Conservation (phyloP, 2,329 filamentous ascomycete species). For the Rutstroemia sp. region DNA sequence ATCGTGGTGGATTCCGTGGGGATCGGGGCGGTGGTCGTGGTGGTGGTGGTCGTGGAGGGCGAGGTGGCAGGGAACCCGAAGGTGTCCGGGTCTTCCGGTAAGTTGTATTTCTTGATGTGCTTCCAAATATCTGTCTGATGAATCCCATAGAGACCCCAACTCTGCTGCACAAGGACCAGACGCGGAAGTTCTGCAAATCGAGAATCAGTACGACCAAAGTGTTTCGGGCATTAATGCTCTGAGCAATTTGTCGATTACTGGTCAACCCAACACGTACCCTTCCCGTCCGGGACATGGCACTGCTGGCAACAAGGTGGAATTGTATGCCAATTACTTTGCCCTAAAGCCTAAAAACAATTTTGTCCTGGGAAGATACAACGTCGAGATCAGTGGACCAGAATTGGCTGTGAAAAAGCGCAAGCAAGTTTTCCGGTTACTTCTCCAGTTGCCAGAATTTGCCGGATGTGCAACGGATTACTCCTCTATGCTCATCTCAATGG, state of each 20-base stretch:
- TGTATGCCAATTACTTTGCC: slow-evolving; percentile 29
- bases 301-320: slow-evolving; percentile 19
- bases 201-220: slow-evolving; percentile 26
- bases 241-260: slow-evolving; percentile 12
- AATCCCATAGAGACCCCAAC: slow-evolving; percentile 18
- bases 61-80: slow-evolving; percentile 26
- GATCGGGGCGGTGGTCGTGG: slow-evolving; percentile 16
- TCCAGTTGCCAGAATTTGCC: slow-evolving; percentile 26
- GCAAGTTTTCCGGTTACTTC: slow-evolving; percentile 12
- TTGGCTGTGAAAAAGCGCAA: slow-evolving; percentile 20
- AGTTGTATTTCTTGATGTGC: slow-evolving; percentile 23
- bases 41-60: slow-evolving; percentile 27
- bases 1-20: not conserved
- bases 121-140: not conserved
- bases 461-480: slow-evolving; percentile 23
- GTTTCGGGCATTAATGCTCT: slow-evolving; percentile 15
- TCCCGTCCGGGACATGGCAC: slow-evolving; percentile 27
- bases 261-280: slow-evolving; percentile 17
- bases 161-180: slow-evolving; percentile 19
- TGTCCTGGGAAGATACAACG: slow-evolving; percentile 24
- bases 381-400: slow-evolving; percentile 22
- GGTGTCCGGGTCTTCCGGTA: slow-evolving; percentile 21
- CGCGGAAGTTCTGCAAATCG: slow-evolving; percentile 21
- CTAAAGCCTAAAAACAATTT: slow-evolving; percentile 17
- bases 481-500: slow-evolving; percentile 22